Evolutionary conservation across 2,329 filamentous ascomycete species (phyloP).

Genomic region (Fusarium anguioides): DNA sequence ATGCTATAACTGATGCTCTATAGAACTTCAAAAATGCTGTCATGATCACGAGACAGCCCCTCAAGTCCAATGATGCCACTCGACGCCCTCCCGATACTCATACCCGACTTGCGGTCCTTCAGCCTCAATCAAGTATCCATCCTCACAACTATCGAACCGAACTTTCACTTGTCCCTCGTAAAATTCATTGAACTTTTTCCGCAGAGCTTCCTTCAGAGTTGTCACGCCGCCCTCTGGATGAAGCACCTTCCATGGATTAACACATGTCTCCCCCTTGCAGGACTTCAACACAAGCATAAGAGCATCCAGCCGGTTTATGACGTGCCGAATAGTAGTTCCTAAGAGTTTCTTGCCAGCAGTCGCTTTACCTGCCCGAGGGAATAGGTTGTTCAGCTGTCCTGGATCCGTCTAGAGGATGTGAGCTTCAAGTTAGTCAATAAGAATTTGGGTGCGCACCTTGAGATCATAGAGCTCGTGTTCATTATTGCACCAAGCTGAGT

Average conservation of each 20-base stretch:
- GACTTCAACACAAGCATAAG: slow-evolving; percentile 71
- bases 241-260: slow-evolving; percentile 66
- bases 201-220: slow-evolving; percentile 63
- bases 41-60: background rate
- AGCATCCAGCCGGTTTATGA: slow-evolving; percentile 65
- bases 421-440: background rate
- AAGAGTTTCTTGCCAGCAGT: slow-evolving; percentile 28
- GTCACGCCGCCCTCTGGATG: slow-evolving; percentile 65
- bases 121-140: slow-evolving; percentile 65
- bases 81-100: slow-evolving; percentile 43
- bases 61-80: slow-evolving; percentile 47
- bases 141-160: slow-evolving; percentile 63
- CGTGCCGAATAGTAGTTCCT: slow-evolving; percentile 46
- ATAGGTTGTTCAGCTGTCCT: slow-evolving; percentile 61
- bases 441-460: slow-evolving; percentile 48
- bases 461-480: slow-evolving; percentile 75
- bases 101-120: slow-evolving; percentile 62
- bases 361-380: background rate
- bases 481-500: slow-evolving; percentile 75
- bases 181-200: slow-evolving; percentile 61
- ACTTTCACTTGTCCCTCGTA: slow-evolving; percentile 62
- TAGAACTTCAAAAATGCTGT: background rate
- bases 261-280: slow-evolving; percentile 65
- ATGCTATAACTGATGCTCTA: background rate
- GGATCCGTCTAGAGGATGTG: slow-evolving; percentile 58